Evolutionary conservation across 1,284 basidiomycete genomes (phyloP).

Genomic region (Rhodotorula sp.): DNA sequence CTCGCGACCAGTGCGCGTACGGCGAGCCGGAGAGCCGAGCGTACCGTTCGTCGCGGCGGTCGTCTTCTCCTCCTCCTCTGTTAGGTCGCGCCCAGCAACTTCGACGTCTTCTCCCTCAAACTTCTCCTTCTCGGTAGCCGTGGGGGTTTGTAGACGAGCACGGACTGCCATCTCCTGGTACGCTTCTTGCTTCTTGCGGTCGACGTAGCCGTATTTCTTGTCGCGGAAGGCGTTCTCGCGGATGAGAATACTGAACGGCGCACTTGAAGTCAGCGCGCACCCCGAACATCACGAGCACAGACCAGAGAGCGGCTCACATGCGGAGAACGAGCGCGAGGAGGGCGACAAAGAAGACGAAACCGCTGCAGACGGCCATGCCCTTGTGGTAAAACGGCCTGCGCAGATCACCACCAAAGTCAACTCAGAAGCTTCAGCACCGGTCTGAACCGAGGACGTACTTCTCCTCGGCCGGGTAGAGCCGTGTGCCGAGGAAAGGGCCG

Average conservation of each 20-base stretch:
- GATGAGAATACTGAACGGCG: not conserved
- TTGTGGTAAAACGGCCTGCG: constrained; percentile 25
- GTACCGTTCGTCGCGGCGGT: too few species aligned
- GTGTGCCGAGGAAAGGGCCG: constrained; percentile 21
- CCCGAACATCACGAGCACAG: not conserved
- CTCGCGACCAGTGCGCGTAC: not conserved
- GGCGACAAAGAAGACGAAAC: constrained; percentile 21
- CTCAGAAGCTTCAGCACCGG: too few species aligned
- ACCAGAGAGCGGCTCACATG: not conserved
- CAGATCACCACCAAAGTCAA: not conserved
- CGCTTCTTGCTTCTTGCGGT: constrained; percentile 7
- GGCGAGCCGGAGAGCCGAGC: not conserved
- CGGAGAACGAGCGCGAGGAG: constrained; percentile 1
- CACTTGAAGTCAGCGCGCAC: not conserved
- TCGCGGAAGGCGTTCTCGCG: constrained; percentile 8
- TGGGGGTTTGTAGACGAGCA: not conserved
- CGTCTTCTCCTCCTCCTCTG: not conserved
- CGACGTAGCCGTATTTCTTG: constrained; percentile 8
- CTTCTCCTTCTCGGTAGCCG: not conserved
- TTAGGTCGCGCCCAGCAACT: not conserved
- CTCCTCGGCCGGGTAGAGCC: constrained; percentile 7
- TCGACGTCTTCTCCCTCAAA: not conserved
- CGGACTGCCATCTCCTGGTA: not conserved
- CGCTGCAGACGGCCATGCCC: constrained; percentile 25
- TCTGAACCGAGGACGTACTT: not conserved